phyloP scores from a whole-genome alignment of 805 yeast species.

The Ogataea paraovalis region DNA sequence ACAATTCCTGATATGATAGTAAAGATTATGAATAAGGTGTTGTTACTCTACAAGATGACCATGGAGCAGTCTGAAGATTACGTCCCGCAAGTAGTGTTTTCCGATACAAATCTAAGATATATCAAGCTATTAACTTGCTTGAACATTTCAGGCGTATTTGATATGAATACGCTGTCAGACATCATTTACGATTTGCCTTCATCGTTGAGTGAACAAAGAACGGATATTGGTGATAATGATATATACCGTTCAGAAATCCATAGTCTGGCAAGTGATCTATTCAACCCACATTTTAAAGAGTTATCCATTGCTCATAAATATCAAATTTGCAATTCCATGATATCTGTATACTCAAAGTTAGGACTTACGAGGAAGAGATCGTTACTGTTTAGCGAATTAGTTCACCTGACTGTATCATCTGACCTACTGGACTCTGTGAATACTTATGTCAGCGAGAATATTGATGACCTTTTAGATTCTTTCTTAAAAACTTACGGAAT shows the following conservation, averaged over 20 bases:
- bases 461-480: conserved; percentile 36
- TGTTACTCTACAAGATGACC: conserved; percentile 48
- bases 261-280: conserved; percentile 42
- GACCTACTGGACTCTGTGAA: conserved; percentile 8
- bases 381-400: conserved; percentile 61
- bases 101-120: conserved; percentile 65
- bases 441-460: conserved; percentile 9
- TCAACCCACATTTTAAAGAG: conserved; percentile 40
- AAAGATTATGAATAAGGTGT: conserved; percentile 35
- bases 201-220: conserved; percentile 9
- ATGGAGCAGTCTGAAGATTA: conserved; percentile 60
- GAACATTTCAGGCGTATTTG: conserved; percentile 46
- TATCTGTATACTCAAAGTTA: conserved; percentile 58
- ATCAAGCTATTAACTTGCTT: conserved; percentile 55
- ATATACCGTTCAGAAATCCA: conserved; percentile 41
- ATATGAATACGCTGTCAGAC: conserved; percentile 36
- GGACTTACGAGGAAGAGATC: conserved; percentile 65
- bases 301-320: conserved; percentile 53
- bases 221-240: conserved; percentile 3
- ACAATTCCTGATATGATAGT: conserved; percentile 35
- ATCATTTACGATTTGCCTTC: conserved; percentile 37
- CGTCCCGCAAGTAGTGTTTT: conserved; percentile 77
- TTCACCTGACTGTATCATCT: conserved; percentile 39
- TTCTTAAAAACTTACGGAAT: conserved; percentile 55
- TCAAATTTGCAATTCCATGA: conserved; percentile 60